phyloP scores from a whole-genome alignment of 257 asterid species.

The Knoxia roxburghii region DNA sequence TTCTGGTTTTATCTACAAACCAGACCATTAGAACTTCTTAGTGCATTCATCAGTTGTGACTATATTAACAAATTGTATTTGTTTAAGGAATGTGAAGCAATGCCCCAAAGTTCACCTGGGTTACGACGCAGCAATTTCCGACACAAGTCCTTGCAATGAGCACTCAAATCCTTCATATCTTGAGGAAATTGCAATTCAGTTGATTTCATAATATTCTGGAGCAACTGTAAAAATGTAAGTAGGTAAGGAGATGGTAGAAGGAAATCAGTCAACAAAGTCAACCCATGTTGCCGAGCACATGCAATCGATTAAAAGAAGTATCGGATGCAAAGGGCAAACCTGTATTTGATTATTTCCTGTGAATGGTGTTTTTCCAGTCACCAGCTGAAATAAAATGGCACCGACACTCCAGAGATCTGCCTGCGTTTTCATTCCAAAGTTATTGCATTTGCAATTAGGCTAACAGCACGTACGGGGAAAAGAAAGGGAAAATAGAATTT shows the following conservation, averaged over 20 bases:
- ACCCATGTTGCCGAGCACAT: constrained; percentile 5
- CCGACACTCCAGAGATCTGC: constrained; percentile 99
- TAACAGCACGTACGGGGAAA: constrained; percentile 2
- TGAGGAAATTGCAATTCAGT: constrained; percentile 73
- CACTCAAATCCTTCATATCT: constrained; percentile 53
- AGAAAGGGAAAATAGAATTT: constrained; percentile 15
- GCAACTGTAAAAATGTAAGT: constrained; percentile 49
- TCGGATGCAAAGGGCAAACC: constrained; percentile 32
- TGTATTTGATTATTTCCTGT: constrained; percentile 68
- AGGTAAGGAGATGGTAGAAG: constrained; percentile 12
- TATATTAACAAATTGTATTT: neutral
- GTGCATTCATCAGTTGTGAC: neutral
- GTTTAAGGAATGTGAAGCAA: constrained; percentile 5
- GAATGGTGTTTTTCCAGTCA: constrained; percentile 78
- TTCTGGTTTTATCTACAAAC: neutral
- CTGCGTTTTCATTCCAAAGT: constrained; percentile 42
- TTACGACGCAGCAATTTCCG: constrained; percentile 62
- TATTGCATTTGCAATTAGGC: constrained; percentile 20
- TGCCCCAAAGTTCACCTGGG: constrained; percentile 51
- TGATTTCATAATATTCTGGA: constrained; percentile 75
- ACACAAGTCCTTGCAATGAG: constrained; percentile 68
- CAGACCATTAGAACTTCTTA: constrained; percentile 10
- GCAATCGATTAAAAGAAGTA: neutral
- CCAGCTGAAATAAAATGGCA: constrained; percentile 80
- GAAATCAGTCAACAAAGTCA: constrained; percentile 13